Conservation (phyloP, 345 rosid species). For the Camelina sativa region DNA sequence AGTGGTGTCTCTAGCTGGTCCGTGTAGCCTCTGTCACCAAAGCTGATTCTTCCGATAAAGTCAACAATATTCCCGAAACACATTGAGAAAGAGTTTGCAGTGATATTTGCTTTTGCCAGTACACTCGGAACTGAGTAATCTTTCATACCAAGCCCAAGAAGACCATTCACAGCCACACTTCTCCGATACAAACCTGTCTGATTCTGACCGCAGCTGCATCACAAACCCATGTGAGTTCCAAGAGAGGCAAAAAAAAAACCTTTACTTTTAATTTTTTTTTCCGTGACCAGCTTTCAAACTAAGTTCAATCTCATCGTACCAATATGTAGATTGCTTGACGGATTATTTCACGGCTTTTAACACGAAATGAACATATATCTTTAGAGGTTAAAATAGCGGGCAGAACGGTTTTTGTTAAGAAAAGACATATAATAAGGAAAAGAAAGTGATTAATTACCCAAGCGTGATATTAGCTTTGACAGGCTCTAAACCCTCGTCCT, state of each 20-base stretch:
- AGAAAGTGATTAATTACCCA: constrained; percentile 52
- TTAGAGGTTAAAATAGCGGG: not conserved
- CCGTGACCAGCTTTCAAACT: not conserved
- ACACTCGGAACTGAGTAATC: constrained; percentile 81
- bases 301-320: not conserved
- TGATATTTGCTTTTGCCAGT: constrained; percentile 63
- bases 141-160: constrained; percentile 83
- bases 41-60: constrained; percentile 76
- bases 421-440: not conserved
- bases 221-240: constrained; percentile 7
- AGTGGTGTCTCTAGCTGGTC: constrained; percentile 81
- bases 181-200: constrained; percentile 74
- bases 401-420: not conserved
- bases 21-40: constrained; percentile 85
- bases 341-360: no score
- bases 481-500: constrained; percentile 42
- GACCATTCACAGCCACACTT: constrained; percentile 72
- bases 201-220: constrained; percentile 75
- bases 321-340: no score
- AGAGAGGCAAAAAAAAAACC: not conserved
- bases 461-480: constrained; percentile 56
- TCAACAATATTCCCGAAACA: constrained; percentile 61
- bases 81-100: constrained; percentile 90
- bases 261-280: no score
- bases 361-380: not conserved